Evolutionary conservation across 495 filamentous ascomycete species (phyloP).

Genomic region (Xylaria venustula): DNA sequence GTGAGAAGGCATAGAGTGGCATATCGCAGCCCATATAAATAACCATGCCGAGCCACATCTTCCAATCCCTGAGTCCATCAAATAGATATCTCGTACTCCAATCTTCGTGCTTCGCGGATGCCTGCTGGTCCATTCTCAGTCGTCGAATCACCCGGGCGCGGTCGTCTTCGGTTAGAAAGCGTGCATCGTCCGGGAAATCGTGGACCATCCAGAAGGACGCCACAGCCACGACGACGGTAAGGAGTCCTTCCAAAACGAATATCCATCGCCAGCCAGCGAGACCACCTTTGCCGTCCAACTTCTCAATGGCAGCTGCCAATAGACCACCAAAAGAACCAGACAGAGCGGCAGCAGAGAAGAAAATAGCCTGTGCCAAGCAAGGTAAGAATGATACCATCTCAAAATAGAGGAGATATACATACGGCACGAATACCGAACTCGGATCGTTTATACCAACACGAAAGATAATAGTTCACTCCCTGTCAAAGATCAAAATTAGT

Average conservation of each 20-base stretch:
- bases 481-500: neutral
- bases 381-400: neutral
- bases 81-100: conserved; percentile 77
- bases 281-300: conserved; percentile 69
- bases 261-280: conserved; percentile 82
- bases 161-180: conserved; percentile 71
- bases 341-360: conserved; percentile 84
- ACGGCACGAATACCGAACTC: conserved; percentile 67
- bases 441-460: conserved; percentile 80
- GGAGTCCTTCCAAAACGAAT: conserved; percentile 75
- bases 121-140: conserved; percentile 73
- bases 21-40: conserved; percentile 77
- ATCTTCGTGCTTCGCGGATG: conserved; percentile 73
- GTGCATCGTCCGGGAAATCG: conserved; percentile 84
- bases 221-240: conserved; percentile 71
- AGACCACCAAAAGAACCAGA: conserved; percentile 86
- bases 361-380: conserved; percentile 58
- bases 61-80: conserved; percentile 78
- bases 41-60: conserved; percentile 73
- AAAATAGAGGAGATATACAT: neutral
- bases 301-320: conserved; percentile 72
- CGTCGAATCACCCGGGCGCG: conserved; percentile 71
- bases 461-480: conserved; percentile 81
- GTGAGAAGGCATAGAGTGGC: conserved; percentile 84
- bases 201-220: conserved; percentile 81